Base-by-base conservation (phyloP, 176 grass and related monocot species). In the Hordeum marinum region DNA sequence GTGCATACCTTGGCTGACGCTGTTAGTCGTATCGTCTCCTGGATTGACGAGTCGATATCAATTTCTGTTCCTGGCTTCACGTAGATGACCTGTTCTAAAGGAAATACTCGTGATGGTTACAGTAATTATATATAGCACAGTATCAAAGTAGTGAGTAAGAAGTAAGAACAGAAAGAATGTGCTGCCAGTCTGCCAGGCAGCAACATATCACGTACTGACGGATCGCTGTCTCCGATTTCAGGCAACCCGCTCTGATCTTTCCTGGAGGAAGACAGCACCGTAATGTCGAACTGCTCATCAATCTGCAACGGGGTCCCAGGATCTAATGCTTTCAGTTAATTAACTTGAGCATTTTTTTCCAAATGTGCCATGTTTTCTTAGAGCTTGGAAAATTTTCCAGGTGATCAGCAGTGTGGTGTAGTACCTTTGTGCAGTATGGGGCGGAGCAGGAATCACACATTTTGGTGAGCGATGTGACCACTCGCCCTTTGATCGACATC, bases 401-500 rank as follows among this genome's bases (percentile, higher is more conserved):
- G 29, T 7, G 52, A 55, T 55, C 18, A 25, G 43, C 9, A 17
- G 25, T 50, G 3, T 50, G 43, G 0, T 10, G 14, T 17, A 97
- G 14, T 17, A 97, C 95, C 84, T 97, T 84, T 71, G 72, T 80
- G 84, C 26, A 55, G 83, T 94, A 97, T 11, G 87, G 58, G 36
- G 41, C 83, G 58, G 88, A 94, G 80, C 95, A 94, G 58, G 90
- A 92, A 39, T 88, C 81, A 12, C 95, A 94, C 13, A 89, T 89
- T 52, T 88, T 94, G 61, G 78, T 90, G 92, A 97, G 94, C 15
- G 90, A 85, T 26, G 95, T 91, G 40, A 85, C 50, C 5, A 94
- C 86, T 68, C 90, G 84, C 14, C 94, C 94, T 85, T 92, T 91
- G 48, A 97, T 87, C 1, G 94, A 97, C 88, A 97, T 88, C 10